These are phyloP conservation scores for Zizania latifolia DNA, from an alignment of 176 grass and related monocot species.

Conservation along the genomic window DNA sequence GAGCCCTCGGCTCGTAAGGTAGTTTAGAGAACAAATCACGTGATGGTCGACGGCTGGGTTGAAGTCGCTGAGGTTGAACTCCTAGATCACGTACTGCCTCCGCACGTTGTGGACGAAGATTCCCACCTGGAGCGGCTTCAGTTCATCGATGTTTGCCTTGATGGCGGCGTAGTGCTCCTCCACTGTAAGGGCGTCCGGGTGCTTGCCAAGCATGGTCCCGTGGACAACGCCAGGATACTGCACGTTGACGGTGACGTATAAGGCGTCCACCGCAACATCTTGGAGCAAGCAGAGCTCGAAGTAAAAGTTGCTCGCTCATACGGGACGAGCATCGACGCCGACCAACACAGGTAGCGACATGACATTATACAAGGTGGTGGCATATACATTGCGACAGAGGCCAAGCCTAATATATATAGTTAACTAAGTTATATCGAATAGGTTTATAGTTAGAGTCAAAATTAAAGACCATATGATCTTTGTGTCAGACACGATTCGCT, in stretches of 20 bases:
- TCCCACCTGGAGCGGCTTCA: neutral
- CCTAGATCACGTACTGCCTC: neutral
- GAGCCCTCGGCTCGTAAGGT: neutral
- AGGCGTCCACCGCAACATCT: neutral
- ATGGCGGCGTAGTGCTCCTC: neutral
- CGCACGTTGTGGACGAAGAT: neutral
- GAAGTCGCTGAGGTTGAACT: constrained; percentile 3
- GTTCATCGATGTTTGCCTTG: neutral
- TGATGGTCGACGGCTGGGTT: neutral
- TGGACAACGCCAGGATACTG: constrained; percentile 32
- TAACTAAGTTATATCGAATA: no score
- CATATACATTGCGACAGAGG: no score
- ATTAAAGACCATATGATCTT: no score
- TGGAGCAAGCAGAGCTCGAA: neutral
- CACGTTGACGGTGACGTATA: neutral
- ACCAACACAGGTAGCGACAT: no score
- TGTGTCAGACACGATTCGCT: no score
- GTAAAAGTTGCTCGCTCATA: constrained; percentile 1
- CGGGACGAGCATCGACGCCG: neutral
- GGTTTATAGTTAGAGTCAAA: no score
- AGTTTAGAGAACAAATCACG: neutral
- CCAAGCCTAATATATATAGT: no score
- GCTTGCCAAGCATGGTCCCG: neutral
- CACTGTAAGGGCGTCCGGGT: neutral
- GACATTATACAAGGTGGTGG: no score